These are phyloP conservation scores for Withania somnifera DNA, from an alignment of 305 asterid genomes.

Conservation along the genomic window DNA sequence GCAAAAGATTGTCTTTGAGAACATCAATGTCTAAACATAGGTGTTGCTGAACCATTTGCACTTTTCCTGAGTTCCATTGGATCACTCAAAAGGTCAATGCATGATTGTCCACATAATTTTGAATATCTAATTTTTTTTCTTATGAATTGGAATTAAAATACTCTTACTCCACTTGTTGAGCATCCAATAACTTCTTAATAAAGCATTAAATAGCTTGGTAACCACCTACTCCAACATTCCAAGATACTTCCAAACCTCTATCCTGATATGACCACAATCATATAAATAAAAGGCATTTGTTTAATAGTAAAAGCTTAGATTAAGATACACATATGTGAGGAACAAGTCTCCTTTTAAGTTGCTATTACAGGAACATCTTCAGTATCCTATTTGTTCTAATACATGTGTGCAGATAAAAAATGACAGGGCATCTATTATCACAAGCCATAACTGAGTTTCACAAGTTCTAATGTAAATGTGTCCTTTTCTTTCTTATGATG, in stretches of 20 bases:
- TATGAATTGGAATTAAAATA: not conserved
- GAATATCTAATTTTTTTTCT: not conserved
- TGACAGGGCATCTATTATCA: not conserved
- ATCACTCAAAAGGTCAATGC: not conserved
- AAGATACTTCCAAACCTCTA: not conserved
- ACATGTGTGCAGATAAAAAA: not conserved
- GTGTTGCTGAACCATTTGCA: not conserved
- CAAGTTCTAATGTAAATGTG: not conserved
- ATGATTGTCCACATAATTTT: not conserved
- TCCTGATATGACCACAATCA: not conserved
- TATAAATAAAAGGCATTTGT: not conserved
- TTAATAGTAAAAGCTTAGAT: not conserved
- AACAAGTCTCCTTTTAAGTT: not conserved
- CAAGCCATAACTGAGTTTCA: not conserved
- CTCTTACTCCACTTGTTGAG: not conserved
- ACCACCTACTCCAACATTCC: not conserved
- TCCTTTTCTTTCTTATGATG: not conserved
- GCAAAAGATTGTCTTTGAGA: slow-evolving; percentile 9
- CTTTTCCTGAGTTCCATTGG: not conserved
- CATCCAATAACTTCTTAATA: not conserved
- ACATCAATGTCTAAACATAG: not conserved
- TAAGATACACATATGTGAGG: not conserved
- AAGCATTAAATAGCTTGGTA: not conserved
- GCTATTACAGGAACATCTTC: not conserved
- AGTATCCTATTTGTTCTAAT: not conserved